Evolutionary conservation across 2,329 filamentous ascomycete genomes (phyloP).

Genomic region (Drechslerella coelobrocha): DNA sequence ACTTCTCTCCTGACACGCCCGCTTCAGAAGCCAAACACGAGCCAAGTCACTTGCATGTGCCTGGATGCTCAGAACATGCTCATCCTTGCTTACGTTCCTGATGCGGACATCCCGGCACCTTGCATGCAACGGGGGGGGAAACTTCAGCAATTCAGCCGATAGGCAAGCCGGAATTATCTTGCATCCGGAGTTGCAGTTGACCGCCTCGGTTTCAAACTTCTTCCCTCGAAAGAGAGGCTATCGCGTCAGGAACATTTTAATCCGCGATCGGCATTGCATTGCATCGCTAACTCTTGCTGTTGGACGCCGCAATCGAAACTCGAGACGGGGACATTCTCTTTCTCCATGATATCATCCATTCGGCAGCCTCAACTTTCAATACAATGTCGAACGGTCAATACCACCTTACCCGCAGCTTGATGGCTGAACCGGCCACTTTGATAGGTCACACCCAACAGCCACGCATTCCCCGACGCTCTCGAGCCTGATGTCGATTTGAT

Average conservation of each 20-base stretch:
- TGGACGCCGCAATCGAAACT: too few relatives aligned
- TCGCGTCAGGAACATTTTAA: too few relatives aligned
- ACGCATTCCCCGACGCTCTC: too few relatives aligned
- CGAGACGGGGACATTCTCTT: too few relatives aligned
- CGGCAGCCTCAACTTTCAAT: not conserved
- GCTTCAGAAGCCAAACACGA: not conserved
- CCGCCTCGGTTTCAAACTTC: not conserved
- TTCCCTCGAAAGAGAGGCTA: not conserved
- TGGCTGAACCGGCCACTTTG: too few relatives aligned
- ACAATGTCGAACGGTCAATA: not conserved
- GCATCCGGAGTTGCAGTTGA: not conserved
- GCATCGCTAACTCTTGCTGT: too few relatives aligned
- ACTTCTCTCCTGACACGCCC: not conserved
- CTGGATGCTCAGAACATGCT: not conserved
- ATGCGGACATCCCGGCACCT: not conserved
- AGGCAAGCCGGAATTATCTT: not conserved
- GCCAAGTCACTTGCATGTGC: not conserved
- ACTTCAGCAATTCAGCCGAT: not conserved
- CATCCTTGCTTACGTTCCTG: not conserved
- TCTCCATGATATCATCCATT: conserved; percentile 26
- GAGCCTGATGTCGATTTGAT: conserved; percentile 15
- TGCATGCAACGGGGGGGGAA: not conserved
- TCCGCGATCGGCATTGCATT: not conserved
- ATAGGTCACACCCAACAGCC: too few relatives aligned
- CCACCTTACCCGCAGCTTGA: not conserved